These are phyloP conservation scores for Tylopilus plumbeoviolaceoides DNA, from an alignment of 768 basidiomycete genomes.

Conservation along the genomic window DNA sequence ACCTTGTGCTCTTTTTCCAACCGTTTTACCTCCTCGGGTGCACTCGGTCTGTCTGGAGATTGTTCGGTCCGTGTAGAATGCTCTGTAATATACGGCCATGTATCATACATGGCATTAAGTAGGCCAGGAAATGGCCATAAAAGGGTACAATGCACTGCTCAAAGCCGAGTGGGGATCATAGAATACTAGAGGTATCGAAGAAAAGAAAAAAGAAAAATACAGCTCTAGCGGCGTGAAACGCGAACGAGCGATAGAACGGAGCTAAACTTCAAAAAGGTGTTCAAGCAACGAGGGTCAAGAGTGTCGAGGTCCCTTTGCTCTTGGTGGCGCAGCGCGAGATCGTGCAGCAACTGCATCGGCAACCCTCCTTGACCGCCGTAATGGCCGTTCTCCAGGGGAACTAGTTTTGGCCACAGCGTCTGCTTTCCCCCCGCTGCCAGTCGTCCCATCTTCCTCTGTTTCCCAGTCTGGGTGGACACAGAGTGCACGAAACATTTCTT, in stretches of 20 bases:
- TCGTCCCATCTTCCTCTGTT: constrained; percentile 30
- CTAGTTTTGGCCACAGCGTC: neutral
- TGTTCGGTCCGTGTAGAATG: neutral
- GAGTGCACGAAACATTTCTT: constrained; percentile 64
- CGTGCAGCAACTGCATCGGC: constrained; percentile 54
- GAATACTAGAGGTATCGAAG: constrained; percentile 22
- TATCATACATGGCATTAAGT: constrained; percentile 18
- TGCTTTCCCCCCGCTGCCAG: constrained; percentile 12
- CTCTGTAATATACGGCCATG: constrained; percentile 14
- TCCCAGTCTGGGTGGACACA: constrained; percentile 57
- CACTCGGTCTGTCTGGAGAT: neutral
- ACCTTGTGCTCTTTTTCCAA: neutral
- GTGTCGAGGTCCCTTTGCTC: constrained; percentile 25
- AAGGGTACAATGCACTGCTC: constrained; percentile 7
- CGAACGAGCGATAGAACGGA: constrained; percentile 8
- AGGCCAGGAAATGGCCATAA: neutral
- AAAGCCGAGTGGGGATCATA: constrained; percentile 25
- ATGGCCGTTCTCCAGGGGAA: constrained; percentile 9
- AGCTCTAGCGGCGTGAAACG: constrained; percentile 19
- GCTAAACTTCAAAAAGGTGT: neutral
- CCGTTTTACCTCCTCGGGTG: constrained; percentile 4
- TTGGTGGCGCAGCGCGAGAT: constrained; percentile 37
- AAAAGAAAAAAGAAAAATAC: constrained; percentile 16
- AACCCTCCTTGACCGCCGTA: constrained; percentile 60
- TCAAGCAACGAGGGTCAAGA: constrained; percentile 16